phyloP scores from a whole-genome alignment of 2,329 filamentous ascomycete genomes.

The Sclerotinia spermophila region DNA sequence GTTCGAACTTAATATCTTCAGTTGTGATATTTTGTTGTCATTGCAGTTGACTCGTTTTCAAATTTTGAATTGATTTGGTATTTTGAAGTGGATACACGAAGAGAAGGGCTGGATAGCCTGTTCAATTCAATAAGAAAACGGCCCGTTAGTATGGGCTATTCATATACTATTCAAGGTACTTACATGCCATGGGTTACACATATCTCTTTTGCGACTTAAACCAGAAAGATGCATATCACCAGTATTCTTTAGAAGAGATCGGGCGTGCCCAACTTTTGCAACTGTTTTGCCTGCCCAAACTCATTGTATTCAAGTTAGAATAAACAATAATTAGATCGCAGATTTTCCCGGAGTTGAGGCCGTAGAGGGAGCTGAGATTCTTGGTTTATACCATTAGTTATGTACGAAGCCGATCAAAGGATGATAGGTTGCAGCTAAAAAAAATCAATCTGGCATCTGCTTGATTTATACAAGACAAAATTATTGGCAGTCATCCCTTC shows the following conservation, averaged over 20 bases:
- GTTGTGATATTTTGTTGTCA: too few relatives aligned
- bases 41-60: too few relatives aligned
- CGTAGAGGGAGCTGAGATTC: background rate
- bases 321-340: background rate
- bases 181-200: too few relatives aligned
- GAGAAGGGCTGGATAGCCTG: too few relatives aligned
- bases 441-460: background rate
- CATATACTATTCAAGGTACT: too few relatives aligned
- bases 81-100: too few relatives aligned
- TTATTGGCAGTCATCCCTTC: accelerated
- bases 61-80: too few relatives aligned
- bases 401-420: background rate
- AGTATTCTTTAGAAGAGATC: accelerated
- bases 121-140: too few relatives aligned
- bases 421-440: background rate
- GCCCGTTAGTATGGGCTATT: accelerated
- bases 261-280: background rate
- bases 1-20: too few relatives aligned
- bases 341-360: background rate
- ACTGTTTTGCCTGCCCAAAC: background rate
- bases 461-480: background rate
- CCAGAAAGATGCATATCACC: background rate
- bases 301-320: too few relatives aligned
- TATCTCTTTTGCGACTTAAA: too few relatives aligned
- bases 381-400: background rate